Percentiles rank a stretch among this genome's conserved stretches.
phyloP scores from a whole-genome alignment of 805 yeast species.

The Suhomyces sp. region DNA sequence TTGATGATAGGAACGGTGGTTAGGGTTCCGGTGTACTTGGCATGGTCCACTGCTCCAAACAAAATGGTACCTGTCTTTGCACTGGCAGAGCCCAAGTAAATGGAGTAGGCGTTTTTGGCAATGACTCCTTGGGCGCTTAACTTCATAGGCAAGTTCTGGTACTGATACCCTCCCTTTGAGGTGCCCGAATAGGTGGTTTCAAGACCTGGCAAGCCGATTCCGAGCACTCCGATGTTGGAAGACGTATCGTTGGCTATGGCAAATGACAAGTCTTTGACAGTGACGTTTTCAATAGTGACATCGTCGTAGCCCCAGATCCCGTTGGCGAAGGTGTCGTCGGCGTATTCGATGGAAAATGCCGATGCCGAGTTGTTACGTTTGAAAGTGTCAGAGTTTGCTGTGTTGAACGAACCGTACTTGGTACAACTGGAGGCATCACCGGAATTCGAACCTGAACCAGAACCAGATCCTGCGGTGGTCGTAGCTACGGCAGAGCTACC shows the following conservation, averaged over 20 bases:
- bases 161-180: constrained; percentile 19
- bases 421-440: constrained; percentile 27
- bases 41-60: constrained; percentile 44
- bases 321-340: constrained; percentile 45
- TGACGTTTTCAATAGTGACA: constrained; percentile 48
- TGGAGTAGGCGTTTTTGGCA: constrained; percentile 32
- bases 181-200: constrained; percentile 51
- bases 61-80: constrained; percentile 32
- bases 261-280: constrained; percentile 53
- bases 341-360: constrained; percentile 44
- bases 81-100: constrained; percentile 28
- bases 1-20: constrained; percentile 42
- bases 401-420: constrained; percentile 47
- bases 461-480: background rate
- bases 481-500: background rate
- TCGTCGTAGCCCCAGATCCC: constrained; percentile 64
- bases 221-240: constrained; percentile 55
- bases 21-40: constrained; percentile 35
- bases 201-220: constrained; percentile 66
- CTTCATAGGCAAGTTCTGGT: constrained; percentile 39
- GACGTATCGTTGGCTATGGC: constrained; percentile 61
- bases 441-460: constrained; percentile 1
- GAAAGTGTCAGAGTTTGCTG: constrained; percentile 38
- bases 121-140: constrained; percentile 32
- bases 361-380: constrained; percentile 38